These are phyloP conservation scores for Saccharomycopsis babjevae DNA, from an alignment of 805 yeast species.

Conservation along the genomic window DNA sequence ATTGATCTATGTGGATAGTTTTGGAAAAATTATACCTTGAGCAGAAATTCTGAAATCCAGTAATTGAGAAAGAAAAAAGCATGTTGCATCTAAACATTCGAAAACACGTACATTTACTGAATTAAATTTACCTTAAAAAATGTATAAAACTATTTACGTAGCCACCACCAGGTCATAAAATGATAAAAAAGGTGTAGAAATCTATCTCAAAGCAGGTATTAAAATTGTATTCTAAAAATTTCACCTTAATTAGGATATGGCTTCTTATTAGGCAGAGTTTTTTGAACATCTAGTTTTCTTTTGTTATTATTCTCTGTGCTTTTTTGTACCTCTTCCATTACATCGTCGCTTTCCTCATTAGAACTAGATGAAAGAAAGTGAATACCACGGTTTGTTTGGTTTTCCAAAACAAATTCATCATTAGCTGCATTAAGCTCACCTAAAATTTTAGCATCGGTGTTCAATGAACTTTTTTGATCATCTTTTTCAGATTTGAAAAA, in stretches of 20 bases:
- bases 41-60: neutral
- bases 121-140: too few species aligned
- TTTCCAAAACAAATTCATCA: neutral
- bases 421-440: neutral
- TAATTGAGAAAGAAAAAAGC: neutral
- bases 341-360: conserved; percentile 1
- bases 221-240: too few species aligned
- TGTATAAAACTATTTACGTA: too few species aligned
- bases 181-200: neutral
- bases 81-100: neutral
- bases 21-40: too few species aligned
- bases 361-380: neutral
- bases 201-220: too few species aligned
- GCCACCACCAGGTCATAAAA: too few species aligned
- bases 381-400: neutral
- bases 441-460: neutral
- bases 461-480: neutral
- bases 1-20: too few species aligned
- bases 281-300: neutral
- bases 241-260: neutral
- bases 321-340: neutral
- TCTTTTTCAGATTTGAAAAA: neutral
- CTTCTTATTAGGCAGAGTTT: neutral
- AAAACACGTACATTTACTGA: neutral
- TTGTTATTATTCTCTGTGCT: neutral